Base-by-base conservation (phyloP, 768 basidiomycete genomes). In the Amanita rubescens region DNA sequence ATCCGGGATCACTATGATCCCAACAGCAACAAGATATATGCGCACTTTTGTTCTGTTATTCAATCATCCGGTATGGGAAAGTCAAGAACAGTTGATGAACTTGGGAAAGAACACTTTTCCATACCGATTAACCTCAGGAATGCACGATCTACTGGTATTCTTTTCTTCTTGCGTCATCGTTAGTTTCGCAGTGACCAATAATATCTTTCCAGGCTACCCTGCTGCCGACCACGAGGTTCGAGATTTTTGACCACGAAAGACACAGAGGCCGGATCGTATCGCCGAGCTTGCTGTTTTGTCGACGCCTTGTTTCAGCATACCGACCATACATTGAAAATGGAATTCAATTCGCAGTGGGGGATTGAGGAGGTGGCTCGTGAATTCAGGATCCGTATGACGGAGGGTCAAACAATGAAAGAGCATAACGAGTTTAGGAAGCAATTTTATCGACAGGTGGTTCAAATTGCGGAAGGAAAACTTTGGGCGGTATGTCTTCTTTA, bases 141-240 rank as follows among this genome's bases (percentile, higher is more conserved):
- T 33, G 32, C 32, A 5, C 5, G 12, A 33, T 22, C 12, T 55
- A 32, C 15, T 42, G n/a, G 38, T 38, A 24, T 37, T 37, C 11
- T 49, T 14, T n/a, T n/a, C n/a, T n/a, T n/a, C n/a, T n/a, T n/a
- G n/a, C n/a, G n/a, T n/a, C n/a, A n/a, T n/a, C n/a, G 14, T 27
- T 44, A 44, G 42, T 20, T 25, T 44, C 42, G 42, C 42, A 44
- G 20, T 44, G 24, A 44, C 46, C 19, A 6, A 32, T n/a, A 11
- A 17, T 20, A 51, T 30, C 37, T 44, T 42, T 51, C 25, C 35
- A 55, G 55, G 55, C n/a, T 55, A 51, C 47, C 55, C 55, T 44
- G 37, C 55, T 43, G 37, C 55, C 30, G 55, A 55, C 39, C 35
- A 42, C 38, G 25, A 27, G 33, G 55, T 55, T 41, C 35, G 38